phyloP scores from a whole-genome alignment of 371 early-diverging fungal species.

The Mycotypha africana region DNA sequence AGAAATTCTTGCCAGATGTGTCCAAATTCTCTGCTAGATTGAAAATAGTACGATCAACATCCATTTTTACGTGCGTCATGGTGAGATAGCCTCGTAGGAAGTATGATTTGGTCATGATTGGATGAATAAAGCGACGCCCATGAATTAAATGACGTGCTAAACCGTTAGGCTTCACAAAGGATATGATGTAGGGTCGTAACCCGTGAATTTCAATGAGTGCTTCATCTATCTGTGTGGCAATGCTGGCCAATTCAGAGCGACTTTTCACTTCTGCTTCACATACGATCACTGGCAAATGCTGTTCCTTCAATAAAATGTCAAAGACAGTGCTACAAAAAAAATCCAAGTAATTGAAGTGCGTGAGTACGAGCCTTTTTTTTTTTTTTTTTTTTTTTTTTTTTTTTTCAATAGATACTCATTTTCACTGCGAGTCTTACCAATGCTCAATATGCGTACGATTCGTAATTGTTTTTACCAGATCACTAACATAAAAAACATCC shows the following conservation, averaged over 20 bases:
- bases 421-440: conserved; percentile 32
- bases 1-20: conserved; percentile 19
- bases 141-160: conserved; percentile 65
- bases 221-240: conserved; percentile 51
- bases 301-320: conserved; percentile 53
- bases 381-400: too few relatives aligned
- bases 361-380: too few relatives aligned
- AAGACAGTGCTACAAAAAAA: conserved; percentile 46
- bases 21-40: conserved; percentile 44
- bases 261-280: conserved; percentile 53
- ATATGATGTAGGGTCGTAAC: conserved; percentile 51
- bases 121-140: conserved; percentile 55
- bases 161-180: conserved; percentile 47
- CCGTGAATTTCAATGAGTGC: conserved; percentile 53
- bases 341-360: not conserved
- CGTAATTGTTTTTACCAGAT: conserved; percentile 45
- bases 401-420: not conserved
- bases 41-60: conserved; percentile 44
- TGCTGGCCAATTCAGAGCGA: conserved; percentile 31
- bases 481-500: conserved; percentile 44
- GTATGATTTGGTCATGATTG: conserved; percentile 49
- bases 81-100: conserved; percentile 56
- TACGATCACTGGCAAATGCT: conserved; percentile 62
- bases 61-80: conserved; percentile 35
- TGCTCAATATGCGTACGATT: conserved; percentile 42